Conservation (phyloP, 768 basidiomycete genomes). For the Lactifluus piperatus region DNA sequence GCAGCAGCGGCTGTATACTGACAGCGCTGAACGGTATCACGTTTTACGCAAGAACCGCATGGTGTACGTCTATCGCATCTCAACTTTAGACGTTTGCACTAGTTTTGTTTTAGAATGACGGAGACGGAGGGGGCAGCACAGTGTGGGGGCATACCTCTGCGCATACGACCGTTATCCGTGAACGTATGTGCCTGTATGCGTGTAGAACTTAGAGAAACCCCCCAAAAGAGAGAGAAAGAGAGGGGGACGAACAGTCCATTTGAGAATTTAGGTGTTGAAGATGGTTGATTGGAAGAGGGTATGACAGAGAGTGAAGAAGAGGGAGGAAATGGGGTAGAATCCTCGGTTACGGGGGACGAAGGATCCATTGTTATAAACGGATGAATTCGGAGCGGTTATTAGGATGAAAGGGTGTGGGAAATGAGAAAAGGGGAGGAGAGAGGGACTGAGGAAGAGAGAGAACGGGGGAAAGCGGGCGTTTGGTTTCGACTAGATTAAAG, state of each 20-base stretch:
- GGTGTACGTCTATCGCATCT: conserved; percentile 77
- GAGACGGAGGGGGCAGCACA: neutral
- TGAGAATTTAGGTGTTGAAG: conserved; percentile 24
- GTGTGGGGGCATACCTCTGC: conserved; percentile 49
- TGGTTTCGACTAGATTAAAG: neutral
- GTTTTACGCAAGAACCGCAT: conserved; percentile 71
- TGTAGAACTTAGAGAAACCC: neutral
- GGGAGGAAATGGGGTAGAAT: neutral
- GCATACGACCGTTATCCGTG: conserved; percentile 72
- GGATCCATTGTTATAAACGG: neutral
- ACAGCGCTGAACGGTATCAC: conserved; percentile 64
- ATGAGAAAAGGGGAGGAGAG: neutral
- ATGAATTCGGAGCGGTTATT: neutral
- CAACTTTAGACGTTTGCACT: conserved; percentile 85
- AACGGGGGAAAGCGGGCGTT: neutral
- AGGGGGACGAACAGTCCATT: conserved; percentile 25
- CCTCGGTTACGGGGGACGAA: neutral
- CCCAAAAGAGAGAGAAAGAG: neutral
- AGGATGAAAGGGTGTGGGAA: neutral
- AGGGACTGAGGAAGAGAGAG: conserved; percentile 1
- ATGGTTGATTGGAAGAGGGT: neutral
- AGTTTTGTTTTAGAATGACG: neutral
- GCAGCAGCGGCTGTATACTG: conserved; percentile 75
- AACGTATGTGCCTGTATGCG: conserved; percentile 51
- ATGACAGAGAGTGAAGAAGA: neutral